These are phyloP conservation scores for Trichophyton rubrum DNA, from an alignment of 2,329 filamentous ascomycete species.

Conservation along the genomic window DNA sequence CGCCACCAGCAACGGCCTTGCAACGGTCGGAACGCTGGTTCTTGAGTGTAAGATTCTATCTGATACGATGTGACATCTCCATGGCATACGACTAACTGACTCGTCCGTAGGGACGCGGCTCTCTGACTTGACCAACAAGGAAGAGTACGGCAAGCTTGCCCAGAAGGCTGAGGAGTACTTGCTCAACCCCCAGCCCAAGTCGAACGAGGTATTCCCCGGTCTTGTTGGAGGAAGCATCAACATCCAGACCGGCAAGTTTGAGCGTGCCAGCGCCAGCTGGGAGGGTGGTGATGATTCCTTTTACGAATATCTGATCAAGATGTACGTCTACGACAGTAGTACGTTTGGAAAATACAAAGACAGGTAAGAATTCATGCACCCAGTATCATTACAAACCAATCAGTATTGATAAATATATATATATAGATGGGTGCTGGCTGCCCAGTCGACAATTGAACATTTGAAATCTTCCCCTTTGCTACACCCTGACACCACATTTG, in stretches of 20 bases:
- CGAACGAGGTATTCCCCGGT: conserved; percentile 61
- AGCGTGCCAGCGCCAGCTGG: conserved; percentile 60
- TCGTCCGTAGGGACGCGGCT: conserved; percentile 37
- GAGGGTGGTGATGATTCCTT: conserved; percentile 64
- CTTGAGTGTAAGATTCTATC: conserved; percentile 47
- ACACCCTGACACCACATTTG: conserved; percentile 59
- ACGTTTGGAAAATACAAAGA: conserved; percentile 56
- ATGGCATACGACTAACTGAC: background rate
- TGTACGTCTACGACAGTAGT: conserved; percentile 64
- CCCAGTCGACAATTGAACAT: conserved; percentile 60
- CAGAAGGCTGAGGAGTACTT: conserved; percentile 59
- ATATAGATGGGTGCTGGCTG: conserved; percentile 56
- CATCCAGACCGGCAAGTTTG: conserved; percentile 53
- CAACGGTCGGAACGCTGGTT: conserved; percentile 63
- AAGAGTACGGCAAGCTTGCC: conserved; percentile 52
- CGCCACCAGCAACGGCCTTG: conserved; percentile 53
- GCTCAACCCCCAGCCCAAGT: conserved; percentile 50
- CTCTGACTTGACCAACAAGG: conserved; percentile 59
- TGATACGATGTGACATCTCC: background rate
- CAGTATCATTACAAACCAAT: background rate
- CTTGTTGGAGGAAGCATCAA: conserved; percentile 58
- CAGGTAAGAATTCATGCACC: conserved; percentile 10
- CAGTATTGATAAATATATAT: background rate
- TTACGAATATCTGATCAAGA: conserved; percentile 87
- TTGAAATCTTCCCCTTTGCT: conserved; percentile 55